Base-by-base conservation (phyloP, 2,329 filamentous ascomycete species). In the Pestalotiopsis sp. region DNA sequence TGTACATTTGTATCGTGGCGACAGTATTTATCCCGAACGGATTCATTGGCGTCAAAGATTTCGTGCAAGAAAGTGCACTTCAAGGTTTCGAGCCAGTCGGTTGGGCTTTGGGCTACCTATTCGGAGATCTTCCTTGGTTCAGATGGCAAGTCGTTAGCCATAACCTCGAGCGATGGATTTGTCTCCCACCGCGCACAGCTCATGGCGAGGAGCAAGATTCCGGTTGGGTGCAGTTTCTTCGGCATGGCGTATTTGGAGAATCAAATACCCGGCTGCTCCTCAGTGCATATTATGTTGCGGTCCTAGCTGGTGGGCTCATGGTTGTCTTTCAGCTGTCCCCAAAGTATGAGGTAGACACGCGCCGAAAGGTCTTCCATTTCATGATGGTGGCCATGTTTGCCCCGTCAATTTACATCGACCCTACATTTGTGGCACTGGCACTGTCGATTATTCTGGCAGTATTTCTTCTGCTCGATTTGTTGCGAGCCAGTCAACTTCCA, bases 321-420 rank as follows among this genome's bases (percentile, higher is more conserved):
- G 84, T 92, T 3, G 93, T 98, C 7, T 88, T 96, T 65, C 88
- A 86, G 56, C 86, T 97, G 48, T 92, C 91, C 55, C 84, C 89
- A 3, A 83, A 93, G 63, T 94, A 92, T 72, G 94, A 98, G 80
- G 95, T 99, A 60, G 96, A 99, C 80, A 99, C 96, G 1, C 89
- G 96, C 63, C 90, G 96, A 64, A 99, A 99, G 79, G 93, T 98
- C 26, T 99, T 99, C 78, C 96, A 99, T 79, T 97, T 97, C 73
- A 97, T 95, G 86, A 98, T 98, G 92, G 95, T 98, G 7, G 89
- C 90, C 67, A 98, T 99, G 93, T 91, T 99, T 67, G 85, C 98
- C 1, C 94, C 96, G 0, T 89, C 93, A 1, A 92, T 91, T 2
- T 98, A 90, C 76, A 82, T 98, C 70, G 96, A 99, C 78, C 95